phyloP scores from a whole-genome alignment of 208 protist species.

The Crithidia expoeki region DNA sequence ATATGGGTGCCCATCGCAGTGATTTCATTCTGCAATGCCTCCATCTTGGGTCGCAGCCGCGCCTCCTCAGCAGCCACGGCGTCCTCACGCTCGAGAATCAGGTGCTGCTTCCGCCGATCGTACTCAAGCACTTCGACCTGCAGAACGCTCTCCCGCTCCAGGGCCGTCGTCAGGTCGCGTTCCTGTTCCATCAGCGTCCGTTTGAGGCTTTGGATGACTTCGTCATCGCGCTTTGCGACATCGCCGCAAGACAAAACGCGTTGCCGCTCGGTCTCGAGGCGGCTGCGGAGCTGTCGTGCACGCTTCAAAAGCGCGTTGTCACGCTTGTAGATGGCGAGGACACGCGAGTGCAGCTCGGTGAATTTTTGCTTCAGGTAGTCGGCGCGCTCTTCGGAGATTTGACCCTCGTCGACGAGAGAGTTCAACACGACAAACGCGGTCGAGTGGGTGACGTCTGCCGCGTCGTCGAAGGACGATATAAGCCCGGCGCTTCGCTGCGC shows the following conservation, averaged over 20 bases:
- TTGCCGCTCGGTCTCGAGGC: slow-evolving; percentile 80
- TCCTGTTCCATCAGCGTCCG: slow-evolving; percentile 72
- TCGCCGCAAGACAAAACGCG: slow-evolving; percentile 71
- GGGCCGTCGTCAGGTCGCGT: slow-evolving; percentile 72
- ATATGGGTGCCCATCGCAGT: slow-evolving; percentile 76
- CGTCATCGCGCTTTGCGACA: slow-evolving; percentile 78
- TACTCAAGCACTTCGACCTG: slow-evolving; percentile 92
- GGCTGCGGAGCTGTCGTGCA: slow-evolving; percentile 80
- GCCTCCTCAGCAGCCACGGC: slow-evolving; percentile 88
- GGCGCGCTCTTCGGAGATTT: slow-evolving; percentile 83
- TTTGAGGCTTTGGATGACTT: slow-evolving; percentile 86
- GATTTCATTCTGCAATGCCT: slow-evolving; percentile 75
- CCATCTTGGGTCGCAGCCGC: slow-evolving; percentile 84
- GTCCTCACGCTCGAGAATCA: slow-evolving; percentile 89
- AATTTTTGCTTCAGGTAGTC: slow-evolving; percentile 88
- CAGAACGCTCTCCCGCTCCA: slow-evolving; percentile 91
- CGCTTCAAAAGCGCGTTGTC: slow-evolving; percentile 90
- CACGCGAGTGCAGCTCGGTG: slow-evolving; percentile 84
- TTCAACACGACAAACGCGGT: slow-evolving; percentile 81
- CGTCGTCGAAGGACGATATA: slow-evolving; percentile 51
- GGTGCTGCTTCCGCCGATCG: slow-evolving; percentile 87
- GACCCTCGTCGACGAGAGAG: slow-evolving; percentile 87
- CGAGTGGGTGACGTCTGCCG: slow-evolving; percentile 88
- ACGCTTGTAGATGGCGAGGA: slow-evolving; percentile 89
- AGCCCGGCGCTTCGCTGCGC: neutral